phyloP scores from a whole-genome alignment of 2,329 filamentous ascomycete species.

The Diaporthe batatas region DNA sequence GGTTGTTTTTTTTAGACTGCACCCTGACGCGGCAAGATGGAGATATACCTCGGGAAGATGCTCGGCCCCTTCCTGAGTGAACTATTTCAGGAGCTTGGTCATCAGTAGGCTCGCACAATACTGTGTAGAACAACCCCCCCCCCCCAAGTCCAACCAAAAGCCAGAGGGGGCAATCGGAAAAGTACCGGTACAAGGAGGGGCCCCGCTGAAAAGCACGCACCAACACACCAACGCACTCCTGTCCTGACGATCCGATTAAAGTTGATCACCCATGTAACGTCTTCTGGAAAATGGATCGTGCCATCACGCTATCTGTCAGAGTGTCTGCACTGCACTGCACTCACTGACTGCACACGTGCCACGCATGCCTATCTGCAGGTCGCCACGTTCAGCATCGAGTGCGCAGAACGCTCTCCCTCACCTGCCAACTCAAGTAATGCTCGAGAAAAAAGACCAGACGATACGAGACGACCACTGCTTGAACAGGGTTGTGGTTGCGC shows the following conservation, averaged over 20 bases:
- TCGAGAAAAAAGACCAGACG: not conserved
- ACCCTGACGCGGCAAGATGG: not conserved
- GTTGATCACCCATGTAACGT: constrained; percentile 33
- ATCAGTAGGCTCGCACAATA: not conserved
- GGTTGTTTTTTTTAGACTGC: not conserved
- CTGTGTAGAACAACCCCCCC: not conserved
- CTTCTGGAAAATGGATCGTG: constrained; percentile 18
- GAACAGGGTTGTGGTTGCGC: not conserved
- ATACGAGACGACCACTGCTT: constrained; percentile 21
- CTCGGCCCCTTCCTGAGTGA: constrained; percentile 19
- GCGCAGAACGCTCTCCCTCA: no score
- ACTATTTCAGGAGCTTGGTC: constrained; percentile 29
- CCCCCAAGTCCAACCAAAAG: no score
- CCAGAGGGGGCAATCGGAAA: constrained; percentile 1
- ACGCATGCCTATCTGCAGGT: not conserved
- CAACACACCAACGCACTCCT: constrained; percentile 30
- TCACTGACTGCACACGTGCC: constrained; percentile 7
- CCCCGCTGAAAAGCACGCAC: constrained; percentile 32
- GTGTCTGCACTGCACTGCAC: not conserved
- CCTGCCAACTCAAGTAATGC: not conserved
- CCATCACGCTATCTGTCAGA: constrained; percentile 8
- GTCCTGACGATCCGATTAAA: constrained; percentile 33
- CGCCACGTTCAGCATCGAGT: not conserved
- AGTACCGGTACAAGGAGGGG: constrained; percentile 17
- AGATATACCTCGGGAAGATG: constrained; percentile 18